Base-by-base conservation (phyloP, 75 land plant genomes). In the Picea glauca region DNA sequence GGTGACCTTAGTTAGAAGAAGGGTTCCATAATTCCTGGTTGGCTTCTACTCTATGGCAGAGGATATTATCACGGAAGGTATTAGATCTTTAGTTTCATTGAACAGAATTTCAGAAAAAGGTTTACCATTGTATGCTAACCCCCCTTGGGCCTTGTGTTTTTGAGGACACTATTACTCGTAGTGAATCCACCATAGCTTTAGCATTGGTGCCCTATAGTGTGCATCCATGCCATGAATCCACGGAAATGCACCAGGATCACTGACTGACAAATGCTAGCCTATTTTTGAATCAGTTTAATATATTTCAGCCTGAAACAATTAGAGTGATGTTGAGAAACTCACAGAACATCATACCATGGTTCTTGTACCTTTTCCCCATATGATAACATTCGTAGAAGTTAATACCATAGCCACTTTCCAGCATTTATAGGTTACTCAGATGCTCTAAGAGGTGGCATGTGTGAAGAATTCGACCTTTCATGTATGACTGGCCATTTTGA, bases 321-420 rank as follows among this genome's bases (percentile, higher is more conserved):
- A 0, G 21, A 40, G 35, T 11, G 12, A 50, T 50, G 56, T 50
- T 9, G 12, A 50, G 56, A 50, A 11, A 50, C 56, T 50, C 56
- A 8, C 56, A 9, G 13, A 43, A 4, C 74, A 8, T 70, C 15
- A 13, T 31, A 5, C 13, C n/a, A 21, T 20, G 12, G 4, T 59
- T 76, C 63, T 18, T 58, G 8, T 18, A 33, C 54, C 21, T 59
- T 76, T 33, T 58, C n/a, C 72, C 54, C 30, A 18, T 58, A 33
- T 76, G 32, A 63, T 63, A 30, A n/a, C 13, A 63, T 63, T 31
- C 56, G 74, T 70, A 70, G 74, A 43, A 33, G 13, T 35, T 43
- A 68, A 14, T 2, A 70, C 23, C 54, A 40, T 43, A 40, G 54
- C 26, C 43, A 70, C 23, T 43, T n/a, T 43, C 43, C 26, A 70